Percentiles rank a stretch among this genome's conserved stretches.
Evolutionary conservation across 345 rosid species (phyloP).

Genomic region (Moringa oleifera): DNA sequence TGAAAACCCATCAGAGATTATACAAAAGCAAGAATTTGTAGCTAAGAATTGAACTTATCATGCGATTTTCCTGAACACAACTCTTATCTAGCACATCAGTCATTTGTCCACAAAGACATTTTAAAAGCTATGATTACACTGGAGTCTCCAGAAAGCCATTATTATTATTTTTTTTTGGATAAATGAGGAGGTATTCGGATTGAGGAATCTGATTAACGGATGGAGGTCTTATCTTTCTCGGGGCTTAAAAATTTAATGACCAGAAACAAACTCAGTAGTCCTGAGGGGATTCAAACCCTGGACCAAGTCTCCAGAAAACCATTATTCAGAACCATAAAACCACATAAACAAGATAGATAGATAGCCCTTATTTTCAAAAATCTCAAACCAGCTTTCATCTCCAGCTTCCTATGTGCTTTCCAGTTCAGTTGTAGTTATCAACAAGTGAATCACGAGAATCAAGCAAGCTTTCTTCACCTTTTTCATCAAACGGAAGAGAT

Average conservation of each 20-base stretch:
- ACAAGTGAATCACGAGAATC: background rate
- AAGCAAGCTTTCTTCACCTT: conserved; percentile 47
- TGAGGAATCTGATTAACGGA: no score
- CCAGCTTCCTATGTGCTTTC: background rate
- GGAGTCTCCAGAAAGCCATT: no score
- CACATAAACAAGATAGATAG: background rate
- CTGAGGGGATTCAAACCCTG: no score
- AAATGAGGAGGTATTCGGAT: no score
- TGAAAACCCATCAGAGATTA: conserved; percentile 19
- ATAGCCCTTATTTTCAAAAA: background rate
- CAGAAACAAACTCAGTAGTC: no score
- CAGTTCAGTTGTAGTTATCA: background rate
- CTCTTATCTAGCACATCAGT: background rate
- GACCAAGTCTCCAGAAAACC: no score
- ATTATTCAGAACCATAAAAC: background rate
- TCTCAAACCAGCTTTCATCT: background rate
- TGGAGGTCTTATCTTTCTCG: no score
- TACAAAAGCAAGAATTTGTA: background rate
- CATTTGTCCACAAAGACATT: background rate
- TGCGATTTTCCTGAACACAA: background rate
- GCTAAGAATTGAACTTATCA: background rate
- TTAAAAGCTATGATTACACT: no score
- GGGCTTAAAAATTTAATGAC: no score
- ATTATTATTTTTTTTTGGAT: no score
- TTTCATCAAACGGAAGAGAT: conserved; percentile 94